Conservation (phyloP, 305 asterid genomes). For the Fraxinus paxiana region DNA sequence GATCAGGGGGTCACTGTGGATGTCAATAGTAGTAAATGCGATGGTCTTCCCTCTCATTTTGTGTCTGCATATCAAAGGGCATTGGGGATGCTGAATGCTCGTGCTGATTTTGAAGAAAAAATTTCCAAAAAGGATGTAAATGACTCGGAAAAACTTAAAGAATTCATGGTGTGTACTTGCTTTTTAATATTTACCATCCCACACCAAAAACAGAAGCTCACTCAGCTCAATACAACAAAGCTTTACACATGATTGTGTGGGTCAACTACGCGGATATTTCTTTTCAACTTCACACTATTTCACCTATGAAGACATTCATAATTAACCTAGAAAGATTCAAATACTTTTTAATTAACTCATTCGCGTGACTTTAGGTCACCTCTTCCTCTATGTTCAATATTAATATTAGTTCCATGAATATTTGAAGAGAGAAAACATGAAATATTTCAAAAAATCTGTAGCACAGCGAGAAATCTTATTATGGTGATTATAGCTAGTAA, state of each 20-base stretch:
- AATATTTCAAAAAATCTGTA: conserved; percentile 4
- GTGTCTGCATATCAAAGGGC: conserved; percentile 70
- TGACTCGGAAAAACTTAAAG: conserved; percentile 62
- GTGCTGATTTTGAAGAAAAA: conserved; percentile 59
- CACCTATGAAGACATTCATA: not conserved
- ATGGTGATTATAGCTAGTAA: not conserved
- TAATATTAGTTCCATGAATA: not conserved
- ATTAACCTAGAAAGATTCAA: not conserved
- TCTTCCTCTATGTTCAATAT: not conserved
- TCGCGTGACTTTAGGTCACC: not conserved
- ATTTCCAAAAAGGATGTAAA: conserved; percentile 48
- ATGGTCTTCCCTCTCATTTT: conserved; percentile 66
- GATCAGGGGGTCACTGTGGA: conserved; percentile 51
- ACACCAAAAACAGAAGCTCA: not conserved
- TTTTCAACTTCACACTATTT: not conserved
- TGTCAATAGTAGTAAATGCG: conserved; percentile 41
- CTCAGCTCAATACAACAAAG: not conserved
- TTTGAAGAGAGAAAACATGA: not conserved
- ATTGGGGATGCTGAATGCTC: conserved; percentile 66
- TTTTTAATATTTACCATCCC: not conserved
- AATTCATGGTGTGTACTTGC: conserved; percentile 54
- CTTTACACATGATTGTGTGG: not conserved
- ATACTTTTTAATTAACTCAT: not conserved
- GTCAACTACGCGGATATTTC: not conserved
- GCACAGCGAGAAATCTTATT: not conserved